These are phyloP conservation scores for Limnomonas spitsbergensis DNA, from an alignment of 139 green algal species.

Conservation along the genomic window DNA sequence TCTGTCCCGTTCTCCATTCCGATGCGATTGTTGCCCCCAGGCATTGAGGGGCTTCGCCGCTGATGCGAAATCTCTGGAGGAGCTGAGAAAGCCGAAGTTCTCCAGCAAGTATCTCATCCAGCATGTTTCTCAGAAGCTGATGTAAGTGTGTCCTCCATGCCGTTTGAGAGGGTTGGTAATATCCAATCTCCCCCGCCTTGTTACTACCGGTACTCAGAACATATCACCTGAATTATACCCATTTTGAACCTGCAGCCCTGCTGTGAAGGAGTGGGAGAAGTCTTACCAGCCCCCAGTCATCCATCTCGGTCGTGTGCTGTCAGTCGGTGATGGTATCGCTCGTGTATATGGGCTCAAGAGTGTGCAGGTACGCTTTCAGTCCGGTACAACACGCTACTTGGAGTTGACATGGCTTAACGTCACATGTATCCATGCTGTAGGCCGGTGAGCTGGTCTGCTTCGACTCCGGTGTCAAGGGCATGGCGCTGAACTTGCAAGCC, in stretches of 20 bases:
- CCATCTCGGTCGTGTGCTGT: conserved; percentile 79
- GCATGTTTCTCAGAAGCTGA: conserved; percentile 59
- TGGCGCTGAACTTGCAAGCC: conserved; percentile 88
- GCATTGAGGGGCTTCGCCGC: conserved; percentile 1
- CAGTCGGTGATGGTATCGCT: conserved; percentile 90
- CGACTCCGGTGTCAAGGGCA: conserved; percentile 76
- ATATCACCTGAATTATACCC: too few species aligned
- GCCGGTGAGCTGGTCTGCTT: conserved; percentile 92
- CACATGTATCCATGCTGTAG: conserved; percentile 18
- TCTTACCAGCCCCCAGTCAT: conserved; percentile 62
- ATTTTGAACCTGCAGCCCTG: too few species aligned
- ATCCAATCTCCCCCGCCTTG: not conserved
- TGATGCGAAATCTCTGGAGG: conserved; percentile 19
- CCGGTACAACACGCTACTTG: not conserved
- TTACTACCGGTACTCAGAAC: too few species aligned
- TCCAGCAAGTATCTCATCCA: conserved; percentile 66
- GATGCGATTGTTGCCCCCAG: not conserved
- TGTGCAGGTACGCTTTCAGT: conserved; percentile 49
- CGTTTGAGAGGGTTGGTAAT: too few species aligned
- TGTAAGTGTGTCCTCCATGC: conserved; percentile 22
- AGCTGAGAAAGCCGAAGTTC: conserved; percentile 64
- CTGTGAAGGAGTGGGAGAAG: conserved; percentile 61
- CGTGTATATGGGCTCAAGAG: conserved; percentile 85
- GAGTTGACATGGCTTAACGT: not conserved
- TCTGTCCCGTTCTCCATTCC: not conserved